Evolutionary conservation across 1,284 basidiomycete genomes (phyloP).

Genomic region (Porodaedalea pini): DNA sequence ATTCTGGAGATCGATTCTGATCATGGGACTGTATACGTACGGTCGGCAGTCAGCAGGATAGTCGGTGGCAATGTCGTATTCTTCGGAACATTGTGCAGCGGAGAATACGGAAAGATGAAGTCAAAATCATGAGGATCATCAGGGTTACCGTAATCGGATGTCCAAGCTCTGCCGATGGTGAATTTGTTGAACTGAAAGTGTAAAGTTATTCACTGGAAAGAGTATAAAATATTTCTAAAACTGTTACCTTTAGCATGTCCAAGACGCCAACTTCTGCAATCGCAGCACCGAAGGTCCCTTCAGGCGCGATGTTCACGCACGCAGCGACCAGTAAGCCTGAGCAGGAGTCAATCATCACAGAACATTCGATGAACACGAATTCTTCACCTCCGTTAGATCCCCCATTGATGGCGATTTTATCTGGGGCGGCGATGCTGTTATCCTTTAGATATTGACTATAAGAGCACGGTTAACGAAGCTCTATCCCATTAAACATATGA

Average conservation of each 20-base stretch:
- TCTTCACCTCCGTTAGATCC: constrained; percentile 70
- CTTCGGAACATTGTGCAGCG: constrained; percentile 68
- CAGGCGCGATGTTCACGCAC: constrained; percentile 74
- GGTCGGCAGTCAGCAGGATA: constrained; percentile 74
- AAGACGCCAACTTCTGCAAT: constrained; percentile 79
- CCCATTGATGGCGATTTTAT: constrained; percentile 77
- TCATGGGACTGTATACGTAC: constrained; percentile 39
- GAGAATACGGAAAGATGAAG: constrained; percentile 76
- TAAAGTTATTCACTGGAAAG: constrained; percentile 8
- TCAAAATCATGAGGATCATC: constrained; percentile 74
- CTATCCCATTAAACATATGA: background rate
- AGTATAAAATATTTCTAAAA: constrained; percentile 4
- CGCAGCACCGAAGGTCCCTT: constrained; percentile 76
- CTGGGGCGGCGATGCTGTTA: constrained; percentile 65
- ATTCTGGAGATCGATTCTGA: background rate
- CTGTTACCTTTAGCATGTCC: constrained; percentile 74
- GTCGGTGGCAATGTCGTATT: constrained; percentile 62
- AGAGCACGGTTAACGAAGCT: background rate
- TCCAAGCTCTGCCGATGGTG: constrained; percentile 80
- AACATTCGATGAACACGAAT: no score
- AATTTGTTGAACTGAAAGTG: constrained; percentile 63
- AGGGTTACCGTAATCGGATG: constrained; percentile 79
- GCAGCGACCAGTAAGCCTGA: constrained; percentile 74
- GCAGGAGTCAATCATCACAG: background rate
- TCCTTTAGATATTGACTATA: constrained; percentile 66